Conservation (phyloP, 495 filamentous ascomycete genomes). For the Trichoderma erinaceum region DNA sequence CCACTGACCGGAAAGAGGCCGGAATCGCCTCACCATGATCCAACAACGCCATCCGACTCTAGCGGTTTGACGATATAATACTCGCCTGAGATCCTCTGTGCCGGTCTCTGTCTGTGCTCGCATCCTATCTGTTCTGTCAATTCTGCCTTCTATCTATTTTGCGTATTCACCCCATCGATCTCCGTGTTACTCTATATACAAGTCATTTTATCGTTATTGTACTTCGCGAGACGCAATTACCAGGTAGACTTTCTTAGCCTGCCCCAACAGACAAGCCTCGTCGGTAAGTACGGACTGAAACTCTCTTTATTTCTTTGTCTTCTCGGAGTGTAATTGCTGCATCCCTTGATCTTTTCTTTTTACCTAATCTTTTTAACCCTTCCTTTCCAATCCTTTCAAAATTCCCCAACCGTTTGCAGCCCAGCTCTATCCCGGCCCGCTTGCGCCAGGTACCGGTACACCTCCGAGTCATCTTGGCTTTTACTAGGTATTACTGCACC, state of each 20-base stretch:
- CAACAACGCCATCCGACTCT: constrained; percentile 7
- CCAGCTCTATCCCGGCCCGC: background rate
- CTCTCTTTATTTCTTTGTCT: background rate
- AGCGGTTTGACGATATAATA: background rate
- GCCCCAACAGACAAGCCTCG: background rate
- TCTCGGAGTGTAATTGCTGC: background rate
- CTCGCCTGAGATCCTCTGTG: background rate
- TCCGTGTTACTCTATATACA: background rate
- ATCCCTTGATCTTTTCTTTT: background rate
- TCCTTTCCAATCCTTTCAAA: background rate
- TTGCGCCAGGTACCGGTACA: constrained; percentile 3
- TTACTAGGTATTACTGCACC: constrained; percentile 10
- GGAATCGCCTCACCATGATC: background rate
- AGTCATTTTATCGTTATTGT: background rate
- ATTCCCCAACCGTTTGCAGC: background rate
- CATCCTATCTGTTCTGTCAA: background rate
- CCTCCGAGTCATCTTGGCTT: background rate
- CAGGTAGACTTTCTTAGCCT: background rate
- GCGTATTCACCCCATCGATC: background rate
- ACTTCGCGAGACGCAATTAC: background rate
- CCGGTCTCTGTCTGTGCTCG: background rate
- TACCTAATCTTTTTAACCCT: background rate
- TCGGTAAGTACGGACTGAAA: constrained; percentile 3
- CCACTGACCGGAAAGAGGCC: background rate
- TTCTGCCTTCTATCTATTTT: background rate